These are phyloP conservation scores for Coprinopsis sp. DNA, from an alignment of 768 basidiomycete genomes.

Conservation along the genomic window DNA sequence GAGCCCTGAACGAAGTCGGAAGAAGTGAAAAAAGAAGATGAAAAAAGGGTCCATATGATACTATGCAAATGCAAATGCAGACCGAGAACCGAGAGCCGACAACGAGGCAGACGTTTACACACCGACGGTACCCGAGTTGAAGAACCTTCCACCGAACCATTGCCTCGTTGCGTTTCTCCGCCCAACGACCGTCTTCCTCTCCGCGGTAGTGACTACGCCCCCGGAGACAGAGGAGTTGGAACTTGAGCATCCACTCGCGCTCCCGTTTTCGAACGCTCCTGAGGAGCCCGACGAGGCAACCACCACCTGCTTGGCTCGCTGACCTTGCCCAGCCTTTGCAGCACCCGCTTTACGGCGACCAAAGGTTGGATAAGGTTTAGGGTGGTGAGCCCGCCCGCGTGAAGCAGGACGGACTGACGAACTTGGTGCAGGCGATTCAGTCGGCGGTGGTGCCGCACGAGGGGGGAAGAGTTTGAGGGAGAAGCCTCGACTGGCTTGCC, in stretches of 20 bases:
- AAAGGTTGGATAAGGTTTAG: constrained; percentile 30
- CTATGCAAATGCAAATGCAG: too few relatives aligned
- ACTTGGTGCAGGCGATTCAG: constrained; percentile 28
- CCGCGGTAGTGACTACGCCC: constrained; percentile 27
- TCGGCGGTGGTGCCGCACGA: constrained; percentile 43
- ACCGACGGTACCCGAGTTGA: constrained; percentile 37
- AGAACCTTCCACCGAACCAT: constrained; percentile 55
- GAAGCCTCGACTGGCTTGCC: constrained; percentile 32
- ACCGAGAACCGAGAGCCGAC: background rate
- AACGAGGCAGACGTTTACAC: constrained; percentile 21
- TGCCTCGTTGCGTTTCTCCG: constrained; percentile 31
- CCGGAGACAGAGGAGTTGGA: constrained; percentile 19
- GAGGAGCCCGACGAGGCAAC: constrained; percentile 8
- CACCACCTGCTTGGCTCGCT: constrained; percentile 12
- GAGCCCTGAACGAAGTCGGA: background rate
- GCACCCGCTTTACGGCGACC: constrained; percentile 33
- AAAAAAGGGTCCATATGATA: background rate
- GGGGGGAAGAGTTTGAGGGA: constrained; percentile 30
- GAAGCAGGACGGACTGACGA: constrained; percentile 21
- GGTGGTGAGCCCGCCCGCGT: constrained; percentile 24
- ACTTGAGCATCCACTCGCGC: constrained; percentile 13
- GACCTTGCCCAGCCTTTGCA: constrained; percentile 31
- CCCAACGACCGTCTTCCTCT: constrained; percentile 7
- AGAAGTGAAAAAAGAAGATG: background rate
- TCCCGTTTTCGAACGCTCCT: constrained; percentile 15